Evolutionary conservation across 306 rosid species (phyloP), one percentile per base, ranked within the genome.

Genomic region (Casuarina equisetifolia): DNA sequence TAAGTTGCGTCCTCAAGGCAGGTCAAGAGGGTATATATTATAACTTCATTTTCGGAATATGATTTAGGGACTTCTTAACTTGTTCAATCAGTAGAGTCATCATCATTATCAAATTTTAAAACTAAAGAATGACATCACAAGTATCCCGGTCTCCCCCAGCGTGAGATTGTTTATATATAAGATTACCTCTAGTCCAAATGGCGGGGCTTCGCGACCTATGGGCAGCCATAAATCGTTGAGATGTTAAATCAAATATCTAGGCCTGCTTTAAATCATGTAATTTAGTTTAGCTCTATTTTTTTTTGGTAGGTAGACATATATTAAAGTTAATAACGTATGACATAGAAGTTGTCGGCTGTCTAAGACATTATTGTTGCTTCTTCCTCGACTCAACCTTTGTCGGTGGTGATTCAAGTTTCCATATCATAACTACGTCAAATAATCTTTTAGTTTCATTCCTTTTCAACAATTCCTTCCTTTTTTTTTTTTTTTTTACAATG

Each of bases 141-240:
- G 36, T 57, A 8, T 20, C 19, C 6, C 5, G 63, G 15, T 57
- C 63, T 57, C 15, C 10, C 4, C 1, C 12, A 3, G 50, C 2
- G 2, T 46, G 4, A 5, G 6, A 13, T 13, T 36, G 25, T 64
- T 64, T 39, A 64, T 25, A 39, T 40, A 8, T 20, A 16, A 66
- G 39, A 40, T 3, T 7, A 9, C 35, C 39, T 5, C 1, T 25
- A 63, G 10, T 66, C 49, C 32, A 64, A 17, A 39, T 43, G 70
- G n/a, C 51, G 49, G 5, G 70, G 67, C 75, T 35, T 80, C 61
- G n/a, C 78, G 74, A 20, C 57, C 8, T 0, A 20, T 12, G 80
- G n/a, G 25, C 53, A 68, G 53, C 53, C 45, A 4, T 6, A 8
- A 2, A 3, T 42, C 45, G 75, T 74, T 69, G 52, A 69, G 83